A percentile compares a stretch with the other conserved stretches of the same genome.
Evolutionary conservation across 495 filamentous ascomycete genomes (phyloP).

Genomic region (Aspergillus avenaceus): DNA sequence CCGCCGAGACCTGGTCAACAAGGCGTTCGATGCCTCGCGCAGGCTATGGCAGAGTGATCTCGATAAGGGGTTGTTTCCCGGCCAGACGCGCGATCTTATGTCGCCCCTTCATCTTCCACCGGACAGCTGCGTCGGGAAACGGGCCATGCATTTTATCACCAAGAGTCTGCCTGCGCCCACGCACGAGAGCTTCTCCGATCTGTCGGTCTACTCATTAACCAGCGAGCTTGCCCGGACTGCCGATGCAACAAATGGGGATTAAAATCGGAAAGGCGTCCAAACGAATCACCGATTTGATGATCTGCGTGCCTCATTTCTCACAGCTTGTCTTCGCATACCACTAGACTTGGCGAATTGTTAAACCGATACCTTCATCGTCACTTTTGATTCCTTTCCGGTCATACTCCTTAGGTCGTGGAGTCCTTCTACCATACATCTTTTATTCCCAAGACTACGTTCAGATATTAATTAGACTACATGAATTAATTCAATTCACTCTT

Average conservation of each 20-base stretch:
- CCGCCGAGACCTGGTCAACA: conserved; percentile 34
- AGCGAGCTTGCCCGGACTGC: neutral
- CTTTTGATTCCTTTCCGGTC: too few relatives aligned
- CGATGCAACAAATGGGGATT: neutral
- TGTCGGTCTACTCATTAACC: conserved; percentile 13
- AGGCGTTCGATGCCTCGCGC: conserved; percentile 38
- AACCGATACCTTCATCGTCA: neutral
- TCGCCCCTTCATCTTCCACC: conserved; percentile 2
- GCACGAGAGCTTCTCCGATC: conserved; percentile 15
- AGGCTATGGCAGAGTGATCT: conserved; percentile 36
- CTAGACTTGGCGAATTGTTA: too few relatives aligned
- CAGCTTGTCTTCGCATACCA: neutral
- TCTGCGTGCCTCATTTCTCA: neutral
- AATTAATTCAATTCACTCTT: too few relatives aligned
- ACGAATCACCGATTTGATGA: neutral
- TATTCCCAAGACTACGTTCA: too few relatives aligned
- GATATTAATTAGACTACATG: too few relatives aligned
- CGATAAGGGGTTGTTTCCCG: conserved; percentile 35
- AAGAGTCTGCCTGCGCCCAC: conserved; percentile 1
- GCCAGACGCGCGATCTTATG: conserved; percentile 10
- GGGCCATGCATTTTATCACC: neutral
- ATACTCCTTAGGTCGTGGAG: too few relatives aligned
- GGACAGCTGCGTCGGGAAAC: neutral
- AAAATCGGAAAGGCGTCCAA: conserved; percentile 1
- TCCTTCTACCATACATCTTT: too few relatives aligned